Base-by-base conservation (phyloP, 2,329 filamentous ascomycete species). In the Cucurbitaria berberidis region DNA sequence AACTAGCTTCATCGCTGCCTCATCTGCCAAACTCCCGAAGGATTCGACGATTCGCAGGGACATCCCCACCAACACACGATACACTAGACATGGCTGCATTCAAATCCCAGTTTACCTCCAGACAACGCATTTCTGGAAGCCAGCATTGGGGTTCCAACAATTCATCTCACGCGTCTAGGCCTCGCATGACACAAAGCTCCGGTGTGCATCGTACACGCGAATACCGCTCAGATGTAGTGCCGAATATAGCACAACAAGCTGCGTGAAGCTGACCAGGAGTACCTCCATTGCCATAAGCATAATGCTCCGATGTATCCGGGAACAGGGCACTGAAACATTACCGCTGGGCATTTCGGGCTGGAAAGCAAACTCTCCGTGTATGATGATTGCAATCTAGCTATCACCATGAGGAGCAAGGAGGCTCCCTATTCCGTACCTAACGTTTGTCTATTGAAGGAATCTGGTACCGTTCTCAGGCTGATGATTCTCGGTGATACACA, bases 81-180 rank as follows among this genome's bases (percentile, higher is more conserved):
- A 16, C 48, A 43, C 56, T 63, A 59, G 58, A 61, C 59, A 58
- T 53, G 41, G 48, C 26, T 62, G 61, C 59, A 59, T 63, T 35
- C 21, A 46, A 42, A 41, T 32, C n/a, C 40, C 42, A 55, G 41
- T 48, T 22, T 48, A 6, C 38, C 34, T 16, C 36, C 26, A 45
- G 47, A 42, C 48, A 46, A 42, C 41, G 29, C 46, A 53, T 42
- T 35, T 32, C 38, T 35, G 26, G 38, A 35, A 26, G 9, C 13
- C 11, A 15, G 43, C 39, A 38, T 34, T 36, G 35, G 22, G 26
- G 22, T 26, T 34, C n/a, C 44, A 22, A 26, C 35, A n/a, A 9
- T 32, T 29, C 7, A 13, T 16, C 15, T 40, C 21, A 35, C 19
- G 21, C 34, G 21, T 21, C 19, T 22, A 7, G 21, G 36, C 11